phyloP scores from a whole-genome alignment of 257 asterid genomes.

The Solanum chiquidenum region DNA sequence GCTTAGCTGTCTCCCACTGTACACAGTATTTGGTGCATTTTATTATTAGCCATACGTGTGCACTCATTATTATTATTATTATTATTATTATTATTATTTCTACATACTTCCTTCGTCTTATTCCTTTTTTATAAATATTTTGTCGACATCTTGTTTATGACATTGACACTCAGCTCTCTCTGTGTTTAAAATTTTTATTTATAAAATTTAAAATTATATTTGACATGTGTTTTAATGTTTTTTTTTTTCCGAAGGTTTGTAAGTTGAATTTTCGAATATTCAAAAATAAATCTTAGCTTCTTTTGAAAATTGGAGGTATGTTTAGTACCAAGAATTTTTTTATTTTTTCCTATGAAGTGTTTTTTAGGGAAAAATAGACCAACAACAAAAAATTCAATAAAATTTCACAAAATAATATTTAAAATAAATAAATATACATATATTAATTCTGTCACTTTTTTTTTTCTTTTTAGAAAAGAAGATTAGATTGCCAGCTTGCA shows the following conservation, averaged over 20 bases:
- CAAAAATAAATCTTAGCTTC: background rate
- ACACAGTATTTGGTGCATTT: background rate
- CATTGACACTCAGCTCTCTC: background rate
- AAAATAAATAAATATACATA: background rate
- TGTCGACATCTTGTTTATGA: too few species aligned
- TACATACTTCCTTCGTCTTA: background rate
- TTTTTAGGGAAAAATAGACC: background rate
- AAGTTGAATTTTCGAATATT: background rate
- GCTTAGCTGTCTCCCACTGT: constrained; percentile 35
- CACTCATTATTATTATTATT: background rate
- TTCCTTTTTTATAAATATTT: too few species aligned
- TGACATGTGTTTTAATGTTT: too few species aligned
- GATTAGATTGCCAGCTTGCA: background rate
- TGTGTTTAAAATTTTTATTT: background rate
- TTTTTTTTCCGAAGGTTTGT: background rate
- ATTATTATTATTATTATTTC: background rate
- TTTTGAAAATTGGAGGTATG: too few species aligned
- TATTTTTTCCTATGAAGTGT: too few species aligned
- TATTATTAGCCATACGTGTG: constrained; percentile 1
- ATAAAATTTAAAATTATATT: too few species aligned
- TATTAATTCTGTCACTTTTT: background rate
- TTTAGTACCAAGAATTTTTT: background rate
- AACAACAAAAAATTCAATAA: too few species aligned
- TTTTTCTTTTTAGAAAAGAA: background rate
- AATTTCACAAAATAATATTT: background rate